These are phyloP conservation scores for Phlebiopsis gigantea DNA, from an alignment of 768 basidiomycete genomes.

Conservation along the genomic window DNA sequence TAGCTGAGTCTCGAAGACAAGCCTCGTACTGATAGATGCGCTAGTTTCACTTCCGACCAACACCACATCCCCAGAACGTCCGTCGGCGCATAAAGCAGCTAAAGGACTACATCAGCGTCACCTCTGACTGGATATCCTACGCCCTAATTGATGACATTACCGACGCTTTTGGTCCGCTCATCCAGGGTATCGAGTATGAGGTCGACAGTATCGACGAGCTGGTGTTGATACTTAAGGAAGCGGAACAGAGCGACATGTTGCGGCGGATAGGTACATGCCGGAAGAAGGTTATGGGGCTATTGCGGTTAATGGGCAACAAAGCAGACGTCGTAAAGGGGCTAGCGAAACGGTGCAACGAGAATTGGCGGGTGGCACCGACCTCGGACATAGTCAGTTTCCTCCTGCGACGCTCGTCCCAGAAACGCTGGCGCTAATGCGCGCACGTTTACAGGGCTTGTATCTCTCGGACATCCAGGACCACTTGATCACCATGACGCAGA, in stretches of 20 bases:
- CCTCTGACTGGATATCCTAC: conserved; percentile 99
- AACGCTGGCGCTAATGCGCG: no score
- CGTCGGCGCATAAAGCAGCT: conserved; percentile 97
- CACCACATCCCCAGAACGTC: conserved; percentile 97
- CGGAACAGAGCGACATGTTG: conserved; percentile 97
- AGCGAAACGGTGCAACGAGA: conserved; percentile 97
- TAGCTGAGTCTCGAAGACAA: neutral
- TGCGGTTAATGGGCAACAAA: conserved; percentile 98
- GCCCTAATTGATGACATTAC: conserved; percentile 99
- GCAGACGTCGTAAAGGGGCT: conserved; percentile 99
- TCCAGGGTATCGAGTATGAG: conserved; percentile 98
- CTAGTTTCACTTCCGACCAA: conserved; percentile 95
- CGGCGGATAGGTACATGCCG: conserved; percentile 94
- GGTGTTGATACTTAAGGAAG: conserved; percentile 92
- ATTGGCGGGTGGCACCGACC: conserved; percentile 97
- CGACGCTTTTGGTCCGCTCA: conserved; percentile 96
- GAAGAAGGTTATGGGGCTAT: conserved; percentile 98
- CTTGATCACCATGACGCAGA: conserved; percentile 99
- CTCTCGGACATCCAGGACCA: conserved; percentile 98
- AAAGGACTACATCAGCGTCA: conserved; percentile 97
- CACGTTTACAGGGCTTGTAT: conserved; percentile 70
- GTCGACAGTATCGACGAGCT: conserved; percentile 99
- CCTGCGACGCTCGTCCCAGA: neutral
- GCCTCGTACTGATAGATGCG: neutral
- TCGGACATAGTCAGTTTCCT: conserved; percentile 76